Evolutionary conservation across 2,329 filamentous ascomycete species (phyloP).

Genomic region (Alternaria angustiovoidea): DNA sequence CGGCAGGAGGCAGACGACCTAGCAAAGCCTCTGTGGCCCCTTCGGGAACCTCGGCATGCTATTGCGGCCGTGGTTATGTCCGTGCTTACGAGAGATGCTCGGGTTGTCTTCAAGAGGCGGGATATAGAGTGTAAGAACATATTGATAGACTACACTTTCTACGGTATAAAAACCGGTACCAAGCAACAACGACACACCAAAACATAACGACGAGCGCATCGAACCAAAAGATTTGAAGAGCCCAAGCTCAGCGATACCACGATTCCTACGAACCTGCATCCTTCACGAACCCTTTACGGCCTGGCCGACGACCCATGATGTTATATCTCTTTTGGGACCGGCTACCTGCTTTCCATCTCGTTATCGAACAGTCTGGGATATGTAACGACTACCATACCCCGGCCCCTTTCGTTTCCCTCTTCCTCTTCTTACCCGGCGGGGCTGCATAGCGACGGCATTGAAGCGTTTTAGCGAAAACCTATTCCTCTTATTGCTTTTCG

Average conservation of each 20-base stretch:
- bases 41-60: constrained; percentile 39
- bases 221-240: constrained; percentile 45
- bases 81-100: constrained; percentile 54
- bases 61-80: constrained; percentile 51
- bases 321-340: not conserved
- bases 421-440: constrained; percentile 23
- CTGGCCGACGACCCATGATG: not conserved
- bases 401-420: constrained; percentile 19
- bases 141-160: not conserved
- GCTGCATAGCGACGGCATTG: constrained; percentile 49
- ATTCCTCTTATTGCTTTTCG: constrained; percentile 5
- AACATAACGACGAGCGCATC: constrained; percentile 3
- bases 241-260: constrained; percentile 49
- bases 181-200: constrained; percentile 24
- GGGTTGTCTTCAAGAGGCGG: constrained; percentile 53
- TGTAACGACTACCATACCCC: constrained; percentile 1
- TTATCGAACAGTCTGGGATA: not conserved
- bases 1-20: constrained; percentile 38
- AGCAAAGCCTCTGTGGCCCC: constrained; percentile 47
- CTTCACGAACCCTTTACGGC: constrained; percentile 1
- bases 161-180: not conserved
- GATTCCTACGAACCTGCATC: constrained; percentile 25
- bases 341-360: constrained; percentile 1
- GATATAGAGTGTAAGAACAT: constrained; percentile 39
- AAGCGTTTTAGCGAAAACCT: constrained; percentile 43